Evolutionary conservation across 2,329 filamentous ascomycete species (phyloP), one percentile per base, ranked within the genome.

Genomic region (Claviceps fusiformis): DNA sequence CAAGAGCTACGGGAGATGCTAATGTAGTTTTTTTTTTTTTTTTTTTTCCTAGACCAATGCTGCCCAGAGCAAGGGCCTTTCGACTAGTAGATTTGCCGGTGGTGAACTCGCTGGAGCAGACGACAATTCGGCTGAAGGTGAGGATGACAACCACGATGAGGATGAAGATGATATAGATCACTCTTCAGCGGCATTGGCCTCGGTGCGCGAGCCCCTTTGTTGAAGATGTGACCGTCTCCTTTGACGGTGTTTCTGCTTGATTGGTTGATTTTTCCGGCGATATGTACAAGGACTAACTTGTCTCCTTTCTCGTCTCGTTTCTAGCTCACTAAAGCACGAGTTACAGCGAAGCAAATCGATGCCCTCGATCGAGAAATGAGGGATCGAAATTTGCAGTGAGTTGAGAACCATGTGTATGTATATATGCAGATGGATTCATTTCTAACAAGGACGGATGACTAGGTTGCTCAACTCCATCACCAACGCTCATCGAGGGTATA

Each of bases 151-250:
- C 63, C 75, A 80, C 64, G 81, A 84, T 66, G 71, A 71, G 64
- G 71, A 24, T 19, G 29, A 44, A 45, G 50, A 72, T 67, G 71
- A 72, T 63, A 75, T 79, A 64, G 81, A 85, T 67, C 73, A 80
- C 73, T 81, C 80, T 69, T 84, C 81, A 66, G 73, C 76, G 67
- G 82, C 81, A 70, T 75, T 85, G 71, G 81, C 81, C 73, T 80
- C 78, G 81, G 82, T 85, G 78, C 76, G 82, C 73, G 65, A 70
- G 68, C 71, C 75, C 75, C 70, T 70, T 73, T 69, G 67, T 71
- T 73, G 68, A 39, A 15, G 13, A 67, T 68, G 65, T 63, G 67
- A 67, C 63, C 66, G 60, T 62, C 31, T 53, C 55, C 55, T 57
- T 55, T 58, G 60, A 62, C 59, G 60, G 57, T 59, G 56, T 59